phyloP scores from a whole-genome alignment of 108 stramenopile genomes.

The Skeletonema menzelii region DNA sequence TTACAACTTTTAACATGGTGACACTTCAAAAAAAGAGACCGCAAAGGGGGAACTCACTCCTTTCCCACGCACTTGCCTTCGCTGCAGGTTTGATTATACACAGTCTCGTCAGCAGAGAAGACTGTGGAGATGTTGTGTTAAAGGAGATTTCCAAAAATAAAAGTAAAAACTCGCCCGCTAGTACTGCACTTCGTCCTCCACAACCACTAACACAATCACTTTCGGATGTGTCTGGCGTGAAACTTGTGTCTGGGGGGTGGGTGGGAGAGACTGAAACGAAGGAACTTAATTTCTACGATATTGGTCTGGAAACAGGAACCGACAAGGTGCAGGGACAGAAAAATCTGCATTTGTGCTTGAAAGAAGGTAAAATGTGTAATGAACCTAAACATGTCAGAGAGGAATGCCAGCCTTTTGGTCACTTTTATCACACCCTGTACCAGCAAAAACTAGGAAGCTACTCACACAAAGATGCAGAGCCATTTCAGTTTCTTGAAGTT shows the following conservation, averaged over 20 bases:
- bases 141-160: conserved; percentile 6
- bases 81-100: background rate
- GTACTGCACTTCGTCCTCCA: background rate
- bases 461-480: conserved; percentile 25
- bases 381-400: conserved; percentile 8
- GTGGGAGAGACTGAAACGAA: background rate
- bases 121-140: conserved; percentile 52
- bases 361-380: conserved; percentile 5
- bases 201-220: background rate
- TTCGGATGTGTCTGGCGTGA: too few relatives aligned
- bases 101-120: conserved; percentile 54
- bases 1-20: too few relatives aligned
- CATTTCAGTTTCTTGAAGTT: conserved; percentile 68
- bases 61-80: background rate
- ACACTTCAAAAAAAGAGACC: too few relatives aligned
- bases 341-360: conserved; percentile 5
- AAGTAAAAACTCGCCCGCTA: conserved; percentile 17
- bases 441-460: conserved; percentile 46
- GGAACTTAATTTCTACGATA: conserved; percentile 15
- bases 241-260: background rate
- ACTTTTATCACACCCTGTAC: conserved; percentile 66
- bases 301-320: conserved; percentile 10
- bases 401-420: conserved; percentile 39
- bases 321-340: conserved; percentile 17
- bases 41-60: too few relatives aligned